Base-by-base conservation (phyloP, 352 stramenopile species). In the Globisporangium polare region DNA sequence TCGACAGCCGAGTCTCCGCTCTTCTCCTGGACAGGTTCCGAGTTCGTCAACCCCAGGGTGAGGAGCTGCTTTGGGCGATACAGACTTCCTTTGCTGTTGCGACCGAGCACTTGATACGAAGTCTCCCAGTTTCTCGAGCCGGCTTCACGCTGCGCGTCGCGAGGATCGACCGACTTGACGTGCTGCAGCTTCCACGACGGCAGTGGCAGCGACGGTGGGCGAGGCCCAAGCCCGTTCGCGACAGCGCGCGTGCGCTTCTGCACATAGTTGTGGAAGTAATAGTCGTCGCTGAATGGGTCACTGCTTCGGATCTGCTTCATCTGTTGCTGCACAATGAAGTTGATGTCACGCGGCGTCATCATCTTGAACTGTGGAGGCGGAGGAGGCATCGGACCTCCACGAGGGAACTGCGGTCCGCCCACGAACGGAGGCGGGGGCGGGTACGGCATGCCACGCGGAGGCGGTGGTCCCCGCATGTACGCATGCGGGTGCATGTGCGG, bases 261-360 rank as follows among this genome's bases (percentile, higher is more conserved):
- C 69, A 84, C 71, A 43, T 81, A 90, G 62, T 93, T 93, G 69
- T 93, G 80, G 61, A 90, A 95, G 58, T 93, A 95, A 62, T 95
- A 93, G 68, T 95, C 86, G 62, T 95, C 86, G 65, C 83, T 95
- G 68, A 93, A 95, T 52, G 86, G 86, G 51, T 95, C 86, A 60
- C 83, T 92, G n/a, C 74, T 86, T 24, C 84, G 83, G 29, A 95
- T 74, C 73, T 86, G 81, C 76, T 95, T 95, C 78, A 90, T 84
- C 55, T 92, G 83, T 59, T 90, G 80, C 65, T 95, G 86, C 58
- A 91, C 74, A 24, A 95, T 84, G 35, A 93, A 95, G 46, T 87
- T 87, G 62, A 95, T 85, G 56, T 95, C 86, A 29, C 86, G 82
- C 24, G 82, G 77, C 24, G 78, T 92, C 86, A 95, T 95, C 77